Percentiles rank a stretch among this genome's conserved stretches.
Conservation (phyloP, 1,284 basidiomycete genomes). For the Cutaneotrichosporon cyanovorans region DNA sequence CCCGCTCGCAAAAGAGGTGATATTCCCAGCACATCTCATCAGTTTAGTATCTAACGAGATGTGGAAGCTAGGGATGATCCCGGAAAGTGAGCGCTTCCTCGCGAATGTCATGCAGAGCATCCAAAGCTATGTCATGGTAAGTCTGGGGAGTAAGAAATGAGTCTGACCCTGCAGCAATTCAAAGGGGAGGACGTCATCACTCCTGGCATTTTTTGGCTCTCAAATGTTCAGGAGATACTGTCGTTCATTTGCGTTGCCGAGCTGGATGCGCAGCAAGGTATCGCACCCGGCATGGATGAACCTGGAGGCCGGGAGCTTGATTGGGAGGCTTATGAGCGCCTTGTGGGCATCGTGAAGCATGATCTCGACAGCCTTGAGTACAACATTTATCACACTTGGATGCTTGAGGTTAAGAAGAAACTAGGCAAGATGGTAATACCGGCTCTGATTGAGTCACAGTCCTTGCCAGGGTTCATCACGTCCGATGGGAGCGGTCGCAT, state of each 20-base stretch:
- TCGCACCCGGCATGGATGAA: constrained; percentile 93
- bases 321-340: constrained; percentile 93
- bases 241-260: constrained; percentile 99
- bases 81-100: constrained; percentile 94
- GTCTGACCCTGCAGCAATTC: constrained; percentile 51
- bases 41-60: constrained; percentile 97
- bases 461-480: constrained; percentile 93
- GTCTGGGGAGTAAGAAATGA: constrained; percentile 30
- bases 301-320: constrained; percentile 88
- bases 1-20: constrained; percentile 89
- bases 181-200: constrained; percentile 89
- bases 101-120: constrained; percentile 99
- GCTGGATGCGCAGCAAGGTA: constrained; percentile 95
- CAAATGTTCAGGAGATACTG: constrained; percentile 99
- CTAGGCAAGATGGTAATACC: constrained; percentile 98
- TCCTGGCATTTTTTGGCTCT: constrained; percentile 98
- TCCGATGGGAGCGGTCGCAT: constrained; percentile 81
- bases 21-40: constrained; percentile 99
- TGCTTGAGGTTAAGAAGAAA: constrained; percentile 96
- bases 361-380: constrained; percentile 98
- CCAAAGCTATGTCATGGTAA: constrained; percentile 94
- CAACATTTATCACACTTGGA: constrained; percentile 99
- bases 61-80: constrained; percentile 99
- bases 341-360: constrained; percentile 96
- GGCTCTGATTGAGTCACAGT: constrained; percentile 94